Evolutionary conservation across 2,329 filamentous ascomycete genomes (phyloP).

Genomic region (Penicillium italicum): DNA sequence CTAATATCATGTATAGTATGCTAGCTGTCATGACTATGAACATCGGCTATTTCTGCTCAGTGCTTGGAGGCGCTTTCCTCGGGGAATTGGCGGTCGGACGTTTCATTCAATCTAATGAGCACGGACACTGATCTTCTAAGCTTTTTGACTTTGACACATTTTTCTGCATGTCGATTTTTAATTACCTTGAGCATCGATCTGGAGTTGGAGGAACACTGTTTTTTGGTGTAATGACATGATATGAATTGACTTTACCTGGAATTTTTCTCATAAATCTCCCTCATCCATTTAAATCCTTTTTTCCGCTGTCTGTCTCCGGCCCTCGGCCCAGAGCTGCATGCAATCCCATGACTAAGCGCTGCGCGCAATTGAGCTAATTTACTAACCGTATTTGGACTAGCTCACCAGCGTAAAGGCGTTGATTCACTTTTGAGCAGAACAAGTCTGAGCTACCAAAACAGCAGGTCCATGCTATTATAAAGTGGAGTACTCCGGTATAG

Average conservation of each 20-base stretch:
- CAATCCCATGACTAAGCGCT: not conserved
- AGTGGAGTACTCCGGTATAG: not conserved
- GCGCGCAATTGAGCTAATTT: constrained; percentile 7
- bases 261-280: not conserved
- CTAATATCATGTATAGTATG: constrained; percentile 59
- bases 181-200: not conserved
- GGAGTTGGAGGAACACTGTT: not conserved
- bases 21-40: constrained; percentile 88
- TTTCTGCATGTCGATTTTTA: not conserved
- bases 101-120: constrained; percentile 49
- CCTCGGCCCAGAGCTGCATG: not conserved
- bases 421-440: not conserved
- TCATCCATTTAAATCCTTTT: not conserved
- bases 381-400: not conserved
- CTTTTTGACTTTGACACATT: not conserved
- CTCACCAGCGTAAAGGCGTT: too few species aligned
- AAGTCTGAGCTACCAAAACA: not conserved
- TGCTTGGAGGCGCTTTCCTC: constrained; percentile 76
- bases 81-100: constrained; percentile 78
- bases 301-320: not conserved
- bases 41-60: constrained; percentile 76
- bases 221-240: not conserved
- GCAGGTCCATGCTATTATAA: not conserved
- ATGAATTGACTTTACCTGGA: not conserved
- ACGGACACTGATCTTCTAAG: constrained; percentile 21